Evolutionary conservation across 2,329 filamentous ascomycete species (phyloP), one percentile per base, ranked within the genome.

Genomic region (Colletotrichum sidae): DNA sequence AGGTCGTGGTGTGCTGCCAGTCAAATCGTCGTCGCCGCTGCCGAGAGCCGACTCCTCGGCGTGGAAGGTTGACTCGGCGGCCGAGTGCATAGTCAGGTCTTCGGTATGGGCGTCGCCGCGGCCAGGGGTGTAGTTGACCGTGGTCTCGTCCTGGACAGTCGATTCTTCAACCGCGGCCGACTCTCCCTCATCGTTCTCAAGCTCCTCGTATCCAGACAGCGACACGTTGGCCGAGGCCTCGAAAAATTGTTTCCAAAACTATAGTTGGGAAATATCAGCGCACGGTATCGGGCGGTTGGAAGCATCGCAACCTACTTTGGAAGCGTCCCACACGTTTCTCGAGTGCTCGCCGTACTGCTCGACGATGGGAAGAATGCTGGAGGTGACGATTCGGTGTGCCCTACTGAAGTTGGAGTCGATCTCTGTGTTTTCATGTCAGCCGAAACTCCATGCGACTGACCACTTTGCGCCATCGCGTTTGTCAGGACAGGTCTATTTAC

Each of bases 171-270:
- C 82, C 33, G 77, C 79, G 2, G 73, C 80, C 52, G 77, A 81
- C 61, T 73, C 85, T 72, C 86, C 88, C n/a, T 91, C 89, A 2
- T 84, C 81, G 59, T 91, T 89, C 12, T 88, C 88, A 25, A 89
- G 84, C 74, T 97, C 94, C 75, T 97, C 95, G 77, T 99, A 97
- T 35, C 94, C 94, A 0, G 94, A 97, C 10, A 99, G 86, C 10
- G 95, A 97, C 34, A 99, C 95, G 73, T 99, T 98, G 76, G 96
- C 96, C 52, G 94, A 97, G 41, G 96, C 94, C 80, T 99, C 96
- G 79, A 99, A 99, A 83, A 99, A 99, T 82, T 98, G 94, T 80
- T 99, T 99, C 96, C 96, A 99, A 80, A 99, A 99, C 92, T 96
- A 73, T 11, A 59, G 35, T 17, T 17, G 34, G 13, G 58, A 37